Evolutionary conservation across 2,329 filamentous ascomycete genomes (phyloP).

Genomic region (Paecilomyces sp.): DNA sequence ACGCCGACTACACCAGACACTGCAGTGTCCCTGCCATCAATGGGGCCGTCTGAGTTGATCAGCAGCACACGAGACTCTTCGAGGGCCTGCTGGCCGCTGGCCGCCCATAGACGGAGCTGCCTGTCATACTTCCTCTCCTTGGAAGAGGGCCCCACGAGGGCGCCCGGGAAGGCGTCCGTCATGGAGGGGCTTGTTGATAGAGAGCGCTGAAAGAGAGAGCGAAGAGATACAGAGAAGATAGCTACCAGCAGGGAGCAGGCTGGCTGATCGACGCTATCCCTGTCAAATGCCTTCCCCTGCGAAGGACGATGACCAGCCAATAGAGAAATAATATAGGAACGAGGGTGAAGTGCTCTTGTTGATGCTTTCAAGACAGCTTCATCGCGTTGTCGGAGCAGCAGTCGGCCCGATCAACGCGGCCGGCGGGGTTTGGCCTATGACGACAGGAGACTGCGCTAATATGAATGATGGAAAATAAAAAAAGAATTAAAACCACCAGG

Average conservation of each 20-base stretch:
- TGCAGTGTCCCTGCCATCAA: conserved; percentile 23
- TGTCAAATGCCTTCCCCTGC: background rate
- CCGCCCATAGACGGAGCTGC: conserved; percentile 91
- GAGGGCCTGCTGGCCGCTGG: conserved; percentile 79
- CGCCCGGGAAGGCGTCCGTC: conserved; percentile 28
- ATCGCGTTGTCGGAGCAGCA: background rate
- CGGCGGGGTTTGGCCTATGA: background rate
- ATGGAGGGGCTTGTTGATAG: conserved; percentile 15
- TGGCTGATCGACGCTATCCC: background rate
- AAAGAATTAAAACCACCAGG: background rate
- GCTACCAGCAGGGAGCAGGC: too few relatives aligned
- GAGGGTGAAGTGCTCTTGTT: background rate
- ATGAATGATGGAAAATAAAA: background rate
- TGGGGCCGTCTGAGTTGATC: conserved; percentile 59
- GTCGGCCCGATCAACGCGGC: background rate
- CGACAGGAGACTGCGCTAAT: background rate
- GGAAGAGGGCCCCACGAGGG: conserved; percentile 44
- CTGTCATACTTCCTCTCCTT: conserved; percentile 82
- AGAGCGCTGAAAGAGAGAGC: background rate
- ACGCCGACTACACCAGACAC: conserved; percentile 80
- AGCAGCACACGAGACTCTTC: conserved; percentile 89
- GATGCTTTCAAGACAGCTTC: background rate
- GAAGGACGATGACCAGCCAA: background rate
- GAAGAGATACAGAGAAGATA: background rate
- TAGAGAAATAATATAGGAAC: background rate